phyloP scores from a whole-genome alignment of 1,139 yeast species.

The Hansenula lynferdii region DNA sequence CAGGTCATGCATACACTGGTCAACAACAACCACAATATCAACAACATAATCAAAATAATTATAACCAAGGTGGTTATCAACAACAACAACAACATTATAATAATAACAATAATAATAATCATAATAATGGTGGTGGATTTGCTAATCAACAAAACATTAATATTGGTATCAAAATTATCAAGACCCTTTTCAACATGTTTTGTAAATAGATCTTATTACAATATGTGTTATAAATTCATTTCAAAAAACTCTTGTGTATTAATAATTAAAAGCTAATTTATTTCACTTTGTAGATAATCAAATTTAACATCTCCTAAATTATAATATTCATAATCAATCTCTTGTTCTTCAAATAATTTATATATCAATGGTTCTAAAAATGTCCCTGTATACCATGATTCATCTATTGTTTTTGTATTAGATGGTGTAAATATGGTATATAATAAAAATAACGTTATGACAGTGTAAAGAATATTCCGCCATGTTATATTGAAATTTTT shows the following conservation, averaged over 20 bases:
- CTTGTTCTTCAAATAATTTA: conserved; percentile 8
- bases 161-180: neutral
- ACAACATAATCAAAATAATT: conserved; percentile 26
- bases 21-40: conserved; percentile 29
- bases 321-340: conserved; percentile 18
- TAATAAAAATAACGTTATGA: neutral
- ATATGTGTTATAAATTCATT: too few species aligned
- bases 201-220: too few species aligned
- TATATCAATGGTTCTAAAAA: conserved; percentile 12
- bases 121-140: conserved; percentile 2
- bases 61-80: conserved; percentile 19
- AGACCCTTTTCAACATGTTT: neutral
- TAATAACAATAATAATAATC: conserved; percentile 15
- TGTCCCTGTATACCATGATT: conserved; percentile 13
- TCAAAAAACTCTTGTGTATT: too few species aligned
- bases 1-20: conserved; percentile 10
- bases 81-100: conserved; percentile 29
- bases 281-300: conserved; percentile 6
- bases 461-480: neutral
- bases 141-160: too few species aligned
- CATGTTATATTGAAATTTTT: neutral
- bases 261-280: too few species aligned
- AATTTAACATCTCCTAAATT: conserved; percentile 9
- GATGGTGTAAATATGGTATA: neutral
- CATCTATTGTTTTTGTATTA: neutral